Evolutionary conservation across 208 protist genomes (phyloP).

Genomic region (Crithidia mellificae): DNA sequence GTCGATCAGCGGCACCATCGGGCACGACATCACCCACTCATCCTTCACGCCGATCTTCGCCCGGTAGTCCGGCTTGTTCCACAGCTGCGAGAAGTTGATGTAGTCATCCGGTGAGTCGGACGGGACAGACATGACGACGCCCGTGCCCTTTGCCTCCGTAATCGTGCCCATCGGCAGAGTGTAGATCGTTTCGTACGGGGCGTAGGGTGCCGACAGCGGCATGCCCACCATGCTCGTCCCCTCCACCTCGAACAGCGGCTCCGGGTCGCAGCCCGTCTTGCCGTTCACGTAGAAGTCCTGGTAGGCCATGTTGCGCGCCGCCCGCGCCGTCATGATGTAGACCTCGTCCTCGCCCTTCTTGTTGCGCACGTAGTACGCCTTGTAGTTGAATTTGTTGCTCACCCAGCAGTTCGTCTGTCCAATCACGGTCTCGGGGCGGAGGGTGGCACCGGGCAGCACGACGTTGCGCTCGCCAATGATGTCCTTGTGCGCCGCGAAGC

Average conservation of each 20-base stretch:
- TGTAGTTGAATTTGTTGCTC: conserved; percentile 95
- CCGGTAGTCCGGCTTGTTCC: conserved; percentile 94
- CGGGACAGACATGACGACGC: conserved; percentile 98
- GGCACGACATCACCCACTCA: conserved; percentile 95
- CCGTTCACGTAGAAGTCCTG: conserved; percentile 94
- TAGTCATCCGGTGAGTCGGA: conserved; percentile 99
- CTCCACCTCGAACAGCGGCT: conserved; percentile 87
- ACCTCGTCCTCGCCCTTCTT: conserved; percentile 82
- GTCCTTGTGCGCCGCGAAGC: conserved; percentile 62
- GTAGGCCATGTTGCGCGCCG: conserved; percentile 96
- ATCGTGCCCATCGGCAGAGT: conserved; percentile 98
- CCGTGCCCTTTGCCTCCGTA: conserved; percentile 97
- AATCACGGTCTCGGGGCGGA: conserved; percentile 99
- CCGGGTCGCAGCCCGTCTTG: conserved; percentile 63
- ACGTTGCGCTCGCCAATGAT: conserved; percentile 79
- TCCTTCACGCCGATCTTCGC: conserved; percentile 93
- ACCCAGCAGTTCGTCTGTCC: conserved; percentile 99
- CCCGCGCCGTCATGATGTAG: conserved; percentile 94
- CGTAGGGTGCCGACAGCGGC: conserved; percentile 91
- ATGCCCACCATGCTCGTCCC: conserved; percentile 95
- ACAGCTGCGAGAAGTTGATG: conserved; percentile 95
- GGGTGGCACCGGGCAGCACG: conserved; percentile 98
- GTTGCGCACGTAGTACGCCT: conserved; percentile 91
- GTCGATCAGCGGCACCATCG: conserved; percentile 96
- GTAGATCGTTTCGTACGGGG: conserved; percentile 92